phyloP scores from a whole-genome alignment of 441 rosid species.

The Gossypium schwendimanii region DNA sequence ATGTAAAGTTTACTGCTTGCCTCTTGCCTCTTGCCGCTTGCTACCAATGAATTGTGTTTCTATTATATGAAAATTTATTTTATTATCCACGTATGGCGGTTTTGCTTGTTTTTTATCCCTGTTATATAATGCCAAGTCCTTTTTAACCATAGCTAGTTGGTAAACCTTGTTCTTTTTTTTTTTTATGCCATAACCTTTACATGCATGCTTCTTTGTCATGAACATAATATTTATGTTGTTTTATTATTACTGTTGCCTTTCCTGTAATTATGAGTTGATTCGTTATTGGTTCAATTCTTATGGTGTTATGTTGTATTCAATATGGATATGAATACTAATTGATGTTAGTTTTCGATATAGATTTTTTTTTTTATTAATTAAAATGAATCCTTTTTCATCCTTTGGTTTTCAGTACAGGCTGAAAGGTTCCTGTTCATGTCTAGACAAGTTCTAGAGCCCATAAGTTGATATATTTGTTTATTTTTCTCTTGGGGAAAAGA shows the following conservation, averaged over 20 bases:
- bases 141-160: background rate
- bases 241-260: too few relatives aligned
- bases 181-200: background rate
- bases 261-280: too few relatives aligned
- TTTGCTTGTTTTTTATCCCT: background rate
- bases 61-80: background rate
- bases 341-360: background rate
- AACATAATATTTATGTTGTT: background rate
- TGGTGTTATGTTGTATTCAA: background rate
- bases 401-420: background rate
- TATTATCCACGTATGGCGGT: background rate
- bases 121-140: background rate
- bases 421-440: background rate
- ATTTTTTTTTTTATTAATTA: background rate
- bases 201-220: background rate
- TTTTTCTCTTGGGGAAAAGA: background rate
- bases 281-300: background rate
- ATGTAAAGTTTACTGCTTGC: background rate
- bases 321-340: background rate
- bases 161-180: background rate
- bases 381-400: background rate
- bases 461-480: background rate
- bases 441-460: constrained; percentile 3
- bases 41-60: background rate
- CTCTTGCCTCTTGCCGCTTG: background rate